Conservation (phyloP, 2,329 filamentous ascomycete genomes). For the Aureobasidium namibiae region DNA sequence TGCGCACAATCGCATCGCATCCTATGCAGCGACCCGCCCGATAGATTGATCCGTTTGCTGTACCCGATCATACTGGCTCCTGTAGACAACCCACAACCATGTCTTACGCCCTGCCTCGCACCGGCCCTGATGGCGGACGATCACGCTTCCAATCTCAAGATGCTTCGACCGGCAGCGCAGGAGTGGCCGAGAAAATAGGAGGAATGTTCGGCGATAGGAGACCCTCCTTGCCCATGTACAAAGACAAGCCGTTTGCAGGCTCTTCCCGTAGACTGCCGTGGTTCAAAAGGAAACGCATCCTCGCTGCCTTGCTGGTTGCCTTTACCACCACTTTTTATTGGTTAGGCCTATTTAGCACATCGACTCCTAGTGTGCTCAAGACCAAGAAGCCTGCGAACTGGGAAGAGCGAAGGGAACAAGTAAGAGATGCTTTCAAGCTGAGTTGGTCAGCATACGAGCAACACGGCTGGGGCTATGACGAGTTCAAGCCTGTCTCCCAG, state of each 20-base stretch:
- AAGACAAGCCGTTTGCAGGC: constrained; percentile 85
- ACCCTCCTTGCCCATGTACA: constrained; percentile 80
- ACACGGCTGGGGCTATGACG: constrained; percentile 89
- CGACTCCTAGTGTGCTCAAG: neutral
- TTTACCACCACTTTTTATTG: constrained; percentile 59
- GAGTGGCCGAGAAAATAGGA: constrained; percentile 41
- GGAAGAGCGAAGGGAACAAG: constrained; percentile 66
- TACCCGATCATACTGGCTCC: neutral
- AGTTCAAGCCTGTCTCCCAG: constrained; percentile 78
- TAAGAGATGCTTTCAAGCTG: constrained; percentile 80
- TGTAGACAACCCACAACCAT: neutral
- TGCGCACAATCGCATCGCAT: constrained; percentile 8
- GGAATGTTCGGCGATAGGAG: constrained; percentile 54
- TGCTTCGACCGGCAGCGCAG: constrained; percentile 13
- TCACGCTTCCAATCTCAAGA: constrained; percentile 9
- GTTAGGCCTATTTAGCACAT: constrained; percentile 50
- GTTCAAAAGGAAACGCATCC: constrained; percentile 56
- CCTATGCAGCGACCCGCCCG: constrained; percentile 2
- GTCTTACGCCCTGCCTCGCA: constrained; percentile 6
- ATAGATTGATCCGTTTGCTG: neutral
- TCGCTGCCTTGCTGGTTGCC: constrained; percentile 45
- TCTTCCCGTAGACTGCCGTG: constrained; percentile 48
- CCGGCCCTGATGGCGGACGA: neutral
- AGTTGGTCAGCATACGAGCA: constrained; percentile 92
- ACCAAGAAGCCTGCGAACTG: constrained; percentile 46